These are phyloP conservation scores for Pythium grandisporangium DNA, from an alignment of 352 stramenopile genomes.

Conservation along the genomic window DNA sequence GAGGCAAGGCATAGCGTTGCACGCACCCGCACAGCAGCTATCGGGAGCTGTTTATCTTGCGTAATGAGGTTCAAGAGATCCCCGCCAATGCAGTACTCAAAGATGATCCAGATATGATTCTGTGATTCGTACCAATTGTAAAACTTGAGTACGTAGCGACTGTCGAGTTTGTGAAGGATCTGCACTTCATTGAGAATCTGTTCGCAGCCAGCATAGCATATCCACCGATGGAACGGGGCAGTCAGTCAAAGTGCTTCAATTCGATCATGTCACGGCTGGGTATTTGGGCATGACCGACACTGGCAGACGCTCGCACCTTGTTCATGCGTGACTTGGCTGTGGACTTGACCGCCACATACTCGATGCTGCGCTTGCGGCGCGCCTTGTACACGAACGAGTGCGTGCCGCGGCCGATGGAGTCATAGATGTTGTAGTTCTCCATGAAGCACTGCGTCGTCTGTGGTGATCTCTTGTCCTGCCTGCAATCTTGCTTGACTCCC, in stretches of 20 bases:
- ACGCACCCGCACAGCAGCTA: constrained; percentile 59
- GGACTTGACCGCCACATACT: constrained; percentile 92
- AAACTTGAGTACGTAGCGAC: constrained; percentile 86
- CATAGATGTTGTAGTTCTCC: constrained; percentile 94
- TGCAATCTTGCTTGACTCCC: background rate
- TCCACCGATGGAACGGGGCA: too few relatives aligned
- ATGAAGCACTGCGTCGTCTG: constrained; percentile 22
- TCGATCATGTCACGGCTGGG: too few relatives aligned
- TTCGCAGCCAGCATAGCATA: too few relatives aligned
- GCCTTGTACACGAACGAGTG: constrained; percentile 92
- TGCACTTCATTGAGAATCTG: constrained; percentile 84
- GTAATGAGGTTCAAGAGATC: constrained; percentile 88
- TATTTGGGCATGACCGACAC: too few relatives aligned
- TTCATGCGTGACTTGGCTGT: constrained; percentile 89
- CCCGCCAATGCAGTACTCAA: constrained; percentile 91
- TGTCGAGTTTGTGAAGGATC: constrained; percentile 83
- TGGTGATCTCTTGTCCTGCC: background rate
- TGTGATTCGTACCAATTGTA: constrained; percentile 94
- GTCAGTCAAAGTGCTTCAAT: too few relatives aligned
- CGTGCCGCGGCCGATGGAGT: constrained; percentile 88
- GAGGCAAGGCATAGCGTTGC: too few relatives aligned
- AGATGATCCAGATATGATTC: constrained; percentile 94
- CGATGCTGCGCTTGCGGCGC: constrained; percentile 86
- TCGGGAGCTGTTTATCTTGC: constrained; percentile 79
- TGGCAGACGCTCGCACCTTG: constrained; percentile 49